A percentile compares a stretch with the other conserved stretches of the same genome.
Conservation (phyloP, 2,329 filamentous ascomycete genomes). For the Davidsoniella neocaledoniae region DNA sequence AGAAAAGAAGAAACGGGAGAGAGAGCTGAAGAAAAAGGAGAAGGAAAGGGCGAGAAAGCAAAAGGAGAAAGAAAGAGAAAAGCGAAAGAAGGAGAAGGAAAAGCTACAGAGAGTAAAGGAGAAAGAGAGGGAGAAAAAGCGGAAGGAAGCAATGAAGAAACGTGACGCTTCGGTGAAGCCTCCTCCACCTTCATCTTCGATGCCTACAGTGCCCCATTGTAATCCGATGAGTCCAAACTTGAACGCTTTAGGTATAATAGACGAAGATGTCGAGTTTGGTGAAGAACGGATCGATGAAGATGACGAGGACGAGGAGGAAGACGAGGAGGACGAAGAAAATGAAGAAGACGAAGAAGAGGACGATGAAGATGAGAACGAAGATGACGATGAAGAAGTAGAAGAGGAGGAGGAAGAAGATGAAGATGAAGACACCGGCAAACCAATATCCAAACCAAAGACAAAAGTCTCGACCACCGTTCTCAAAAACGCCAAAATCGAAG, state of each 20-base stretch:
- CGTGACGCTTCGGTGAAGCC: too few relatives aligned
- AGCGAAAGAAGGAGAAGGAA: background rate
- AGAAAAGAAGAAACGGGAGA: background rate
- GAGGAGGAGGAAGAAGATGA: background rate
- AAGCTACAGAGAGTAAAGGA: too few relatives aligned
- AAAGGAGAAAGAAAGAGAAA: too few relatives aligned
- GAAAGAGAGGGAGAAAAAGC: too few relatives aligned
- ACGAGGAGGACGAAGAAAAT: background rate
- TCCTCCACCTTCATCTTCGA: too few relatives aligned
- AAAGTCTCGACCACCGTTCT: background rate
- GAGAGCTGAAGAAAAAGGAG: background rate
- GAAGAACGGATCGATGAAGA: background rate
- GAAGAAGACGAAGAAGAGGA: background rate
- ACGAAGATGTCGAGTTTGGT: too few relatives aligned
- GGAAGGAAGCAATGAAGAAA: too few relatives aligned
- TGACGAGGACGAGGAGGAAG: background rate
- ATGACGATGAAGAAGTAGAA: background rate
- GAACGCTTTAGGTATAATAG: too few relatives aligned
- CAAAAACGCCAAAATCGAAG: constrained; percentile 5
- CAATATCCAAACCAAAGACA: background rate
- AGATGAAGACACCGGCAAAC: background rate
- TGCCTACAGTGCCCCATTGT: too few relatives aligned
- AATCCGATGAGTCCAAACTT: too few relatives aligned
- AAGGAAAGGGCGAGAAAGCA: too few relatives aligned
- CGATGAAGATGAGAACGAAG: background rate